Evolutionary conservation across 1,139 yeast genomes (phyloP), one percentile per base, ranked within the genome.

Genomic region (Suhomyces chickasaworum): DNA sequence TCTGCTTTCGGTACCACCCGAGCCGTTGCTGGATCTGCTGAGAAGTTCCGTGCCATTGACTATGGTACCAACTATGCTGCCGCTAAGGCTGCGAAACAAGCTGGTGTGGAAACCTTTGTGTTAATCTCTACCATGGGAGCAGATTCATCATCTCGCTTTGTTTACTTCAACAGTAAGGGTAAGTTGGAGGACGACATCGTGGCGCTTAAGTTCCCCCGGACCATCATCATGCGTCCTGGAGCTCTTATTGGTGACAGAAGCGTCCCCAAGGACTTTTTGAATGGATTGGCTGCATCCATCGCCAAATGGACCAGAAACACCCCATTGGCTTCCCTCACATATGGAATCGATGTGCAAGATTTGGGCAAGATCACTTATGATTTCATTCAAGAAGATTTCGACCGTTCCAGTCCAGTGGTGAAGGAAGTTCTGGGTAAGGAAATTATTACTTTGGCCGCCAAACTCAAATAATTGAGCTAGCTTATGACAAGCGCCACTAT

Each of bases 1-100:
- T 78, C 88, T 1, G 81, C 83, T 0, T 77, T 89, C 55, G 95
- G 90, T n/a, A 86, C 96, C 13, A 88, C 95, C 1, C 73, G 77
- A 44, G 83, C 78, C 1, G 73, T 68, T 15, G 95, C 90, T 3
- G 93, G 93, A n/a, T 71, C 84, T 1, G 69, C 81, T 3, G 86
- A 78, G 22, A 76, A 80, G 18, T 90, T 87, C 65, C 73, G 75
- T 52, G 71, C 73, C 53, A 82, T 88, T 51, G 96, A 89, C 58
- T 78, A 83, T 55, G 95, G 86, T 40, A 68, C 83, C 53, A 88
- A 86, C 58, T 64, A 77, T 36, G 79, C 72, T 27, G 66, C 84
- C 35, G 93, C 95, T 5, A 75, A 80, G 57, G 84, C 83, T 6
- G 95, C 95, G 0, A 84, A 80, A 59, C 80, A 70, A 4, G 75